phyloP scores from a whole-genome alignment of 2,329 filamentous ascomycete genomes.

The Cordyceps farinosa region DNA sequence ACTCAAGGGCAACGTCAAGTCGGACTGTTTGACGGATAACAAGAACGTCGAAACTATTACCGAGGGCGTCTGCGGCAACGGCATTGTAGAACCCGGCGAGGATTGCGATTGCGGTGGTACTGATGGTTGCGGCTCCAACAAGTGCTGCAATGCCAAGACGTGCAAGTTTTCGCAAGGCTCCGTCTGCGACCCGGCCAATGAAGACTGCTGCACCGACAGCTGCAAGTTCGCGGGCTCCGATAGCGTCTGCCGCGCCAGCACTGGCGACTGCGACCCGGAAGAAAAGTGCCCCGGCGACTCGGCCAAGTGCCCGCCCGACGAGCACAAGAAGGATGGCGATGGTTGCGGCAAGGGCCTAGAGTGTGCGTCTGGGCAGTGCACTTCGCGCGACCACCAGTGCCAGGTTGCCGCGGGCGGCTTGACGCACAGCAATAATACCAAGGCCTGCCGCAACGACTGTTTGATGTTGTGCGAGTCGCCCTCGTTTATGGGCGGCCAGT shows the following conservation, averaged over 20 bases:
- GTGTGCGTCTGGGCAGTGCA: slow-evolving; percentile 93
- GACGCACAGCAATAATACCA: slow-evolving; percentile 70
- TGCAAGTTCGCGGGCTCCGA: slow-evolving; percentile 66
- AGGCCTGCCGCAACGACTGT: slow-evolving; percentile 73
- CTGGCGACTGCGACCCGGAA: slow-evolving; percentile 76
- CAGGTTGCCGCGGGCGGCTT: slow-evolving; percentile 75
- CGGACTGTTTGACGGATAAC: slow-evolving; percentile 79
- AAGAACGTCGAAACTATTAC: slow-evolving; percentile 75
- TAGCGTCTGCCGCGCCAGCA: slow-evolving; percentile 76
- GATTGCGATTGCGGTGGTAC: slow-evolving; percentile 92
- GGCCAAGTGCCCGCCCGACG: slow-evolving; percentile 71
- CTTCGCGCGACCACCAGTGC: slow-evolving; percentile 86
- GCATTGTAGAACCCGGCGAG: slow-evolving; percentile 90
- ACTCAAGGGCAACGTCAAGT: slow-evolving; percentile 72
- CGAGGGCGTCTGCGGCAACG: slow-evolving; percentile 87
- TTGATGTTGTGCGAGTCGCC: slow-evolving; percentile 72
- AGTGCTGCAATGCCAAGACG: slow-evolving; percentile 79
- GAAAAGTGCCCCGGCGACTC: slow-evolving; percentile 75
- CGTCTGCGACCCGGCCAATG: slow-evolving; percentile 76
- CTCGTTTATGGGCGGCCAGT: slow-evolving; percentile 61
- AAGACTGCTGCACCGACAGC: slow-evolving; percentile 68
- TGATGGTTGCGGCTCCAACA: slow-evolving; percentile 66
- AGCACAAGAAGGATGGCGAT: slow-evolving; percentile 64
- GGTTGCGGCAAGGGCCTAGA: slow-evolving; percentile 67
- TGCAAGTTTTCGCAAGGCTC: slow-evolving; percentile 77